Conservation (phyloP, 2,329 filamentous ascomycete species). For the Curvularia verruculosa region DNA sequence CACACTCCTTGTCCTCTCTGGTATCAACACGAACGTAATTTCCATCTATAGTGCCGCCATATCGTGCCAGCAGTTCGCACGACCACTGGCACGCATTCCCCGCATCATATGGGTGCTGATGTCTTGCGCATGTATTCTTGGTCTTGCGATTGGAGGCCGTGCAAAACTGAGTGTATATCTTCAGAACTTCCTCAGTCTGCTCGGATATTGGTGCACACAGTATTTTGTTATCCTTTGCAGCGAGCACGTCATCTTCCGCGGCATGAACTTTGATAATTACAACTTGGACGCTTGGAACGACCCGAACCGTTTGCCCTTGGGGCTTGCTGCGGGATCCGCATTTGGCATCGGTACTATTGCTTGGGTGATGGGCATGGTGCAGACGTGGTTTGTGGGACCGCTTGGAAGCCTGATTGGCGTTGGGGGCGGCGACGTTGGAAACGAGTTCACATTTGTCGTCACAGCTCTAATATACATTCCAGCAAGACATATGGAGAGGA, state of each 20-base stretch:
- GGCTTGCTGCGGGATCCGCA: conserved; percentile 49
- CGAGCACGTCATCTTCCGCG: conserved; percentile 55
- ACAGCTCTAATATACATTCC: conserved; percentile 39
- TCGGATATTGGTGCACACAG: conserved; percentile 56
- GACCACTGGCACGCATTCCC: conserved; percentile 58
- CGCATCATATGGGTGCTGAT: conserved; percentile 56
- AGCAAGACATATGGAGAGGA: conserved; percentile 37
- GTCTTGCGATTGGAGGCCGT: conserved; percentile 53
- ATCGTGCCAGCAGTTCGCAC: conserved; percentile 55
- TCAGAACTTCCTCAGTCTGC: conserved; percentile 53
- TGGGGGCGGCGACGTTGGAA: conserved; percentile 38
- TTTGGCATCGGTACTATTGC: conserved; percentile 50
- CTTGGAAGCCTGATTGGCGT: conserved; percentile 35
- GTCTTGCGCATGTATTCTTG: conserved; percentile 52
- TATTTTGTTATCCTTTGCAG: conserved; percentile 56
- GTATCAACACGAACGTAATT: conserved; percentile 55
- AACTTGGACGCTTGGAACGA: conserved; percentile 56
- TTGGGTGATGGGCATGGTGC: conserved; percentile 64
- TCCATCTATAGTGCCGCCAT: conserved; percentile 59
- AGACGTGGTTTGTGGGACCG: conserved; percentile 61
- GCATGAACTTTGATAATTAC: conserved; percentile 58
- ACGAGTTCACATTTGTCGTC: conserved; percentile 35
- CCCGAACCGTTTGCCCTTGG: conserved; percentile 50
- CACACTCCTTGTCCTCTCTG: conserved; percentile 52
- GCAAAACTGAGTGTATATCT: conserved; percentile 52